Base-by-base conservation (phyloP, 164 flowering plant genomes). In the Taxillus chinensis region DNA sequence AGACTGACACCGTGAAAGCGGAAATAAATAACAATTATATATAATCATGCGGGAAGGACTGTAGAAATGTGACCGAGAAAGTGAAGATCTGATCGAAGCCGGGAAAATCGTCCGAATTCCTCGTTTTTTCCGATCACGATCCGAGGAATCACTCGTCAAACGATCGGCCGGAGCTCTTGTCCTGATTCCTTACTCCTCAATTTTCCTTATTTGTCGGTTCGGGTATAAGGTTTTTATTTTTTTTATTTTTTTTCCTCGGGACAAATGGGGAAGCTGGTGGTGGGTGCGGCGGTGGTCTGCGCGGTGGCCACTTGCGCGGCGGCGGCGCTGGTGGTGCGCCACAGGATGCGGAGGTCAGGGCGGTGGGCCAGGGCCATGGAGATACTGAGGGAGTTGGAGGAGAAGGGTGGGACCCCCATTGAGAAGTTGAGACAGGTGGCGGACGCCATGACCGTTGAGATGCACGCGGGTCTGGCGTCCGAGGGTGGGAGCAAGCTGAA, bases 401-500 rank as follows among this genome's bases (percentile, higher is more conserved):
- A 83, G 40, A 83, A 82, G 73, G 81, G 84, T 66, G 88, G 63
- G 50, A 78, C 91, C 14, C 87, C 86, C 3, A 69, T 79, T n/a
- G 71, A 61, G 54, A 89, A 83, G 75, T 82, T 93, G 11, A 74
- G 79, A 53, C 96, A 81, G 73, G 83, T 93, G 62, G 99, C 96
- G 0, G 97, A 89, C 55, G 97, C 97, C 27, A 84, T 90, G 92
- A 70, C 85, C 7, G 97, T 85, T 8, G 99, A 93, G 83, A 93
- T 93, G 99, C 92, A 83, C 57, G 96, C 96, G 7, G 99, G 99
- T 8, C 82, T 93, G 39, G 96, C 93, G 2, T 90, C 96, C 5
- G 99, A 93, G 50, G 95, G 95, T 14, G 96, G 97, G 3, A 89
- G 91, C 70, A 90, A 87, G 80, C 93, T 93, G 67, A 93, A 90